Conservation (phyloP, 2,329 filamentous ascomycete species). For the Sporothrix inflata region DNA sequence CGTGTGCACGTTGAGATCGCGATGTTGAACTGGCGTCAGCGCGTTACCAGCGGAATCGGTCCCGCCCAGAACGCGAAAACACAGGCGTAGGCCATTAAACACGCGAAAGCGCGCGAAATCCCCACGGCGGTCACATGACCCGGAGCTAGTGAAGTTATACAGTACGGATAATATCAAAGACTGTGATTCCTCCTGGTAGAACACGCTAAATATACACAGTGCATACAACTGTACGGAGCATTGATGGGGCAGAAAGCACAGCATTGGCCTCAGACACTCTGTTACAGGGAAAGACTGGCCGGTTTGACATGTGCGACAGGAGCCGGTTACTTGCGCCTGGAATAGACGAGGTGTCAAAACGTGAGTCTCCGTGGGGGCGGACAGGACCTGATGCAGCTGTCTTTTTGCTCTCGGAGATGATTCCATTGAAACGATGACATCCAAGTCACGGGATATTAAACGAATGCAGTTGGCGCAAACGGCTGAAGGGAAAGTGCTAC, state of each 20-base stretch:
- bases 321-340: conserved; percentile 10
- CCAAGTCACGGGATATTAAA: not conserved
- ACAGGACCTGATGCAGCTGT: conserved; percentile 20
- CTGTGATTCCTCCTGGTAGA: too few species aligned
- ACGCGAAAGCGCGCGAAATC: conserved; percentile 34
- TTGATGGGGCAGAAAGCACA: not conserved
- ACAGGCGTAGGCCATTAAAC: conserved; percentile 20
- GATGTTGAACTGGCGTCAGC: not conserved
- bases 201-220: too few species aligned
- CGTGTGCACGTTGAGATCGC: conserved; percentile 13
- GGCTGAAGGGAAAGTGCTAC: not conserved
- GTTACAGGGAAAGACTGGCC: conserved; percentile 18
- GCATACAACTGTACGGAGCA: not conserved
- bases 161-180: not conserved
- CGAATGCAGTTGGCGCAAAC: not conserved
- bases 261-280: conserved; percentile 7
- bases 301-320: conserved; percentile 12
- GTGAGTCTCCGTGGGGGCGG: conserved; percentile 16
- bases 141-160: not conserved
- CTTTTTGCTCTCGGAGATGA: not conserved
- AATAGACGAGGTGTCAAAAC: conserved; percentile 22
- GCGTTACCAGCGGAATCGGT: not conserved
- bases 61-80: conserved; percentile 25
- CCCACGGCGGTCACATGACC: conserved; percentile 34
- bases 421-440: not conserved